Base-by-base conservation (phyloP, 129 eudicot genomes). In the Arctium lappa region DNA sequence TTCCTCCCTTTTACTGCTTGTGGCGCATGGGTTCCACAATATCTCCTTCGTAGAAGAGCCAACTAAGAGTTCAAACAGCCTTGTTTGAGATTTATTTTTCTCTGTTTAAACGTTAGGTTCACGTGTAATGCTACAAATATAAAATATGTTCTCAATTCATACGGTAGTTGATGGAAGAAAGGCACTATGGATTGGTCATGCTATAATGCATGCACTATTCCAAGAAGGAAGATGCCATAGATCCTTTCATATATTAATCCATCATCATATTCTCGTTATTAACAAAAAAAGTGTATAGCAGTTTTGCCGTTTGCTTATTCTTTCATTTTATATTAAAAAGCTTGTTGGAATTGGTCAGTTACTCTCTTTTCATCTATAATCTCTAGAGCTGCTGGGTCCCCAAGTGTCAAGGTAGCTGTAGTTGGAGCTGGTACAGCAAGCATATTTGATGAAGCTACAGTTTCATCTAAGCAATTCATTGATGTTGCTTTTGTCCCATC, bases 351-450 rank as follows among this genome's bases (percentile, higher is more conserved):
- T 62, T 4, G 70, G 70, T 63, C 33, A 3, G 63, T 53, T 53
- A 63, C 70, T 63, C 32, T 18, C 3, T 63, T 63, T 63, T 22
- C 32, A 31, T 70, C 29, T 60, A 3, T 50, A 42, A 56, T 56
- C 75, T 30, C 4, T 82, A 95, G 98, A 86, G 91, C 92, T 86
- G 97, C 97, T 79, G 94, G 97, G 62, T 80, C 88, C 72, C 97
- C 97, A 12, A 77, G 76, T 71, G 92, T 92, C 69, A 95, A 86
- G 87, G 83, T 95, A 50, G 97, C 90, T 80, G 99, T 91, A 73
- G 99, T 95, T 3, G 99, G 99, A 88, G 82, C 84, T 66, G 97
- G 97, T 76, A 95, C 99, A 62, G 93, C 97, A 30, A 85, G 89
- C 86, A 82, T 87, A 81, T 91, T 95, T 83, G 89, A 89, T 77